Evolutionary conservation across 1,284 basidiomycete species (phyloP), one percentile per base, ranked within the genome.

Genomic region (Rhodofomes roseus): DNA sequence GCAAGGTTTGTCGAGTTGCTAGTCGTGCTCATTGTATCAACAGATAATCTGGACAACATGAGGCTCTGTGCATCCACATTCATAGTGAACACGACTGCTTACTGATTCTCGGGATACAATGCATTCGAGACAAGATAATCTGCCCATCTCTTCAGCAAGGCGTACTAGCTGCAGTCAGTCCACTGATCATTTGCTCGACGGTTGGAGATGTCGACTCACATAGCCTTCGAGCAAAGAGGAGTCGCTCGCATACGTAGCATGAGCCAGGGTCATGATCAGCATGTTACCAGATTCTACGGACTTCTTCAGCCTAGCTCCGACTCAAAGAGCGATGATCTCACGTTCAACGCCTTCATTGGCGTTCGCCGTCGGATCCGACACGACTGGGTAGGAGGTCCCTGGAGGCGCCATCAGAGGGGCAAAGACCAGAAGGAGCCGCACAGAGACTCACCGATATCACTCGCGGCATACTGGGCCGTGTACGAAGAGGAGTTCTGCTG

Each of bases 1-100:
- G 87, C 87, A 20, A 90, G 78, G 65, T 91, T 89, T 14, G 88
- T 89, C 71, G 89, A 85, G 67, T 91, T 90, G 29, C 83, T 81
- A 7, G n/a, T 52, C 12, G 18, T n/a, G 34, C 61, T 40, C 7
- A 86, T 72, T 23, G 34, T 22, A 16, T 81, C 74, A 1, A 85
- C 86, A 29, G 84, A 81, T 67, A 82, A 82, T 70, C 86, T 85
- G 66, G 86, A 84, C 7, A 1, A 84, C 86, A 68, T 81, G 83
- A 9, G 51, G 9, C 14, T 31, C 36, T 2, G 12, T 51, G 9
- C n/a, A 20, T 37, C 20, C 34, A 27, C 31, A 27, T 14, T 29
- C 31, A 34, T 11, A 34, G 31, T 34, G 11, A 48, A 4, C 9
- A 44, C 16, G 20, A 14, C 2, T 5, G 63, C 68, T 59, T 85